Base-by-base conservation (phyloP, 768 basidiomycete genomes). In the Clathrus columnatus region DNA sequence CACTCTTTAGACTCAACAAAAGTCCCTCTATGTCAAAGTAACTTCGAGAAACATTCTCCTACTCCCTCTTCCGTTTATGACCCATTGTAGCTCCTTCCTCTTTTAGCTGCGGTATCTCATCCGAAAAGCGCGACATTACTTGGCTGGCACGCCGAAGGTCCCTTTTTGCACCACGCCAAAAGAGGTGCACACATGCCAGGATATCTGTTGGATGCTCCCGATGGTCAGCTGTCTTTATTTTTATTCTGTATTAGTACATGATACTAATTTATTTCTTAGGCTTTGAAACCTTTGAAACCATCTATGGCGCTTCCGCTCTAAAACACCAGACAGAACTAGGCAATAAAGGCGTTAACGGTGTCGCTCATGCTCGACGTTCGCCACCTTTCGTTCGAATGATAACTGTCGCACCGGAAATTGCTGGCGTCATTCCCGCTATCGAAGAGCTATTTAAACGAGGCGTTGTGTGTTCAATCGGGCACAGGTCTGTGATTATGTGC, bases 91-190 rank as follows among this genome's bases (percentile, higher is more conserved):
- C 64, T 91, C 26, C 72, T 91, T 1, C 71, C 73, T 54, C 75
- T 90, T 17, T 75, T 92, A 24, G 77, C 77, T 30, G 88, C 89
- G 0, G 82, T 81, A 63, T 79, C 82, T 14, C 77, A 80, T 14
- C 72, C 79, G 0, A 72, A 61, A 8, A 85, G 84, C 8, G 90
- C 91, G 0, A 83, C 79, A 29, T 67, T 91, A 2, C 78, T 94
- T 11, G 92, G 92, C 24, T 94, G 87, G 85, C 92, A 95, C 61
- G 87, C 80, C 24, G 92, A 95, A 69, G 92, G 92, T 0, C 91
- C 92, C 0, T 94, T 93, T 72, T 75, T 93, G 43, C 84, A 90
- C 53, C 70, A 81, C 41, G 76, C 77, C n/a, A 91, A 91, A 66
- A 82, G 86, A 44, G 92, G 92, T 2, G 89, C 87, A 1, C 92